Evolutionary conservation across 1,284 basidiomycete species (phyloP).

Genomic region (Porogramme epimiltina): DNA sequence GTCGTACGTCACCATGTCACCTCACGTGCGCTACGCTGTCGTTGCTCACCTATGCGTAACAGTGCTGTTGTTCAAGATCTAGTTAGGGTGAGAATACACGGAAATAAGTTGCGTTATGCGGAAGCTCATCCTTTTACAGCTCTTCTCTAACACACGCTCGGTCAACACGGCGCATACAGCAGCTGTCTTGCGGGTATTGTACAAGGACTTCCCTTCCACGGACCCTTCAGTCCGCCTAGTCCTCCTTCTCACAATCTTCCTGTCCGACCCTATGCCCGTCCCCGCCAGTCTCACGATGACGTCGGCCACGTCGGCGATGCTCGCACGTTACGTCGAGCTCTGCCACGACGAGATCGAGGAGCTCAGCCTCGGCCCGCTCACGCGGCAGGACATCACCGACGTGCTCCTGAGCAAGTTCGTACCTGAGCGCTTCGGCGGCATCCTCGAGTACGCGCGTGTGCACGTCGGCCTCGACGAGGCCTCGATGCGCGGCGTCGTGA

Average conservation of each 20-base stretch:
- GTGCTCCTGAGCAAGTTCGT: constrained; percentile 70
- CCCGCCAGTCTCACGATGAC: constrained; percentile 31
- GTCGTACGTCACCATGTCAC: constrained; percentile 40
- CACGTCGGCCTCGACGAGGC: constrained; percentile 42
- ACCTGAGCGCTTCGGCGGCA: constrained; percentile 49
- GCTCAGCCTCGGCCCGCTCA: constrained; percentile 55
- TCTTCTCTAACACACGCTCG: constrained; percentile 68
- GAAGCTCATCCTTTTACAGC: constrained; percentile 38
- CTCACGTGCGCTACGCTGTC: constrained; percentile 8
- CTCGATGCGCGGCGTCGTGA: constrained; percentile 47
- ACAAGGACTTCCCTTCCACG: constrained; percentile 61
- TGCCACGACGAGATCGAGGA: constrained; percentile 46
- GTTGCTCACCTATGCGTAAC: constrained; percentile 5
- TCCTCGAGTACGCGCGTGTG: constrained; percentile 57
- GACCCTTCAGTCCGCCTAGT: constrained; percentile 65
- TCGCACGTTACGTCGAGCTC: constrained; percentile 32
- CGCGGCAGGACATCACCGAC: constrained; percentile 57
- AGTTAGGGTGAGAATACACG: constrained; percentile 49
- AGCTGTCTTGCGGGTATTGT: constrained; percentile 58
- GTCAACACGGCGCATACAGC: constrained; percentile 51
- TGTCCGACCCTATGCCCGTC: constrained; percentile 41
- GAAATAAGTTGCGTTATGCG: not conserved
- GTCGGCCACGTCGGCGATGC: constrained; percentile 1
- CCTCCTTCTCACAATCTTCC: constrained; percentile 64
- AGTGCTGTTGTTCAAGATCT: constrained; percentile 61